phyloP scores from a whole-genome alignment of 306 rosid genomes.

The Pyrus pyrifolia region DNA sequence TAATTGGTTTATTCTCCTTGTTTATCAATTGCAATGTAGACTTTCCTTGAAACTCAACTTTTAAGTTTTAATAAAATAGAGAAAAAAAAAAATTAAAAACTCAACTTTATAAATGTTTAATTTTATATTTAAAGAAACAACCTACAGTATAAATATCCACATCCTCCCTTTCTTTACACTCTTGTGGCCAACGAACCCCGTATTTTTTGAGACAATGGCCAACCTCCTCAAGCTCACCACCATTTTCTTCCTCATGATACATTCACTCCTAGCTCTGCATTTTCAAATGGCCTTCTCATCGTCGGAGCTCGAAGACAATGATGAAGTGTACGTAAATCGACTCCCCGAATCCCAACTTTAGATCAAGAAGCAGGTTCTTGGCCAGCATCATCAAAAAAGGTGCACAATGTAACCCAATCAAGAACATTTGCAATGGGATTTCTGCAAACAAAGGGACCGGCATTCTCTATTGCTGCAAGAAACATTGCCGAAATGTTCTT shows the following conservation, averaged over 20 bases:
- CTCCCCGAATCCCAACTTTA: constrained; percentile 15
- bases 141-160: background rate
- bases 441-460: constrained; percentile 44
- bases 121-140: background rate
- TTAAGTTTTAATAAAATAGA: background rate
- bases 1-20: background rate
- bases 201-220: constrained; percentile 30
- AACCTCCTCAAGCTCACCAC: constrained; percentile 31
- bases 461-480: constrained; percentile 62
- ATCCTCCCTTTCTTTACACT: background rate
- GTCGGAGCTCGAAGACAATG: background rate
- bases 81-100: too few relatives aligned
- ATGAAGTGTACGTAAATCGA: constrained; percentile 33
- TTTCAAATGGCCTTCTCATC: constrained; percentile 23
- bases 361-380: constrained; percentile 50
- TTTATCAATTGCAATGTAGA: too few relatives aligned
- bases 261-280: constrained; percentile 2
- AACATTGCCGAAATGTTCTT: constrained; percentile 51
- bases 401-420: constrained; percentile 17
- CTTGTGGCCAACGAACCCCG: background rate
- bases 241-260: constrained; percentile 33
- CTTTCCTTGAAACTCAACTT: background rate
- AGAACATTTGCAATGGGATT: constrained; percentile 51
- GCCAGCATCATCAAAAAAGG: constrained; percentile 38
- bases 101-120: background rate